These are phyloP conservation scores for Pythium chondricola DNA, from an alignment of 352 stramenopile species.

Conservation along the genomic window DNA sequence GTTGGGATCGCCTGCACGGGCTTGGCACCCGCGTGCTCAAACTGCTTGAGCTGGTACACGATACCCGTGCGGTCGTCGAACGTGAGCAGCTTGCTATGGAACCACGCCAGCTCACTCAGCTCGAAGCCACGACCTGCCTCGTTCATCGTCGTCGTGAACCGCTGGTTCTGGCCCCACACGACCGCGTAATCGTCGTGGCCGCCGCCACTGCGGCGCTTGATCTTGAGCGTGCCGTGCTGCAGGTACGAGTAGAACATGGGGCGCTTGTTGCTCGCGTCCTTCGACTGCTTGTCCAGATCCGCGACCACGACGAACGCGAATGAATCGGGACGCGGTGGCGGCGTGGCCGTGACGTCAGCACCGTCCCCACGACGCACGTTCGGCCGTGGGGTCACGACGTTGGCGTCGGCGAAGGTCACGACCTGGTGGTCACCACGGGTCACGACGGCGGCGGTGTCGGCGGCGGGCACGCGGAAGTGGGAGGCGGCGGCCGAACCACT, in stretches of 20 bases:
- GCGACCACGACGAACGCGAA: slow-evolving; percentile 91
- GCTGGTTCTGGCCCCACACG: slow-evolving; percentile 54
- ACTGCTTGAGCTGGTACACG: slow-evolving; percentile 95
- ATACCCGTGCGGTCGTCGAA: slow-evolving; percentile 98
- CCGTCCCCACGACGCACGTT: slow-evolving; percentile 8
- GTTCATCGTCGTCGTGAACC: slow-evolving; percentile 85
- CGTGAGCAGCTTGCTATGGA: slow-evolving; percentile 86
- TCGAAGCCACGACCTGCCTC: slow-evolving; percentile 95
- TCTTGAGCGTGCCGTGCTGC: slow-evolving; percentile 86
- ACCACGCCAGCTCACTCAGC: slow-evolving; percentile 91
- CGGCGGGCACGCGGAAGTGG: slow-evolving; percentile 7
- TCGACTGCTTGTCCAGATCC: slow-evolving; percentile 94
- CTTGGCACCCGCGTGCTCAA: slow-evolving; percentile 51
- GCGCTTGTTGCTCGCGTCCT: slow-evolving; percentile 84
- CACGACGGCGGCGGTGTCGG: slow-evolving; percentile 12
- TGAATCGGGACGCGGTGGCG: slow-evolving; percentile 37
- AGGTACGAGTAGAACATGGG: slow-evolving; percentile 88
- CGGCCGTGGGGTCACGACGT: slow-evolving; percentile 2
- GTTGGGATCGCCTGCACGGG: slow-evolving; percentile 86
- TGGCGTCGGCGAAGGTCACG: slow-evolving; percentile 16
- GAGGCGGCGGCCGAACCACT: slow-evolving; percentile 3
- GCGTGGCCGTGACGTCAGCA: not conserved
- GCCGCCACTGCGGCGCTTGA: slow-evolving; percentile 29
- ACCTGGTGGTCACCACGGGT: slow-evolving; percentile 10
- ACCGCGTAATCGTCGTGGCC: slow-evolving; percentile 52